Evolutionary conservation across 1,284 basidiomycete genomes (phyloP), one percentile per base, ranked within the genome.

Genomic region (Sphaerobolus stellatus): DNA sequence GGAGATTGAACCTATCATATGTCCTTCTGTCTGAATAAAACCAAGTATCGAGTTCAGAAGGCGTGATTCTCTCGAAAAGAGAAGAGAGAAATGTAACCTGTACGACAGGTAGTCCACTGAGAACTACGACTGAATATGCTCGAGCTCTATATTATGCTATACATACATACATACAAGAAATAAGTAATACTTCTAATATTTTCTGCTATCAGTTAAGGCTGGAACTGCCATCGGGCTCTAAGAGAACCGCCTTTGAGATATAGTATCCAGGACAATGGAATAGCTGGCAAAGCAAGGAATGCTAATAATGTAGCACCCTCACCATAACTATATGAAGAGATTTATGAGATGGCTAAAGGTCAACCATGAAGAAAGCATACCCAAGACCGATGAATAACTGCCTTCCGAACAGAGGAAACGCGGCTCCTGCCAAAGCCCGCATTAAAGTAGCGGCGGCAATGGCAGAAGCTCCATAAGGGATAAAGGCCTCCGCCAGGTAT

Each of bases 261-360:
- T 2, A 48, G 44, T 20, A 53, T 28, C 51, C 45, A 53, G 6
- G 52, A 44, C 5, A 53, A 31, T 4, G 52, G 51, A 48, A 53
- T 48, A 2, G 51, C 51, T 6, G 51, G 51, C 43, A 53, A n/a
- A 20, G 34, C 29, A 9, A 47, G 22, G 16, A 47, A 25, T 5
- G 51, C 41, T 11, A 53, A 43, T 18, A 53, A 20, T 11, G 51
- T 53, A 8, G 43, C 45, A 18, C 43, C 51, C n/a, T 36, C 25
- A 13, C 51, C 51, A 36, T 53, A 53, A 30, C 51, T 53, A 38
- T 7, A n/a, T 45, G 3, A 18, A 20, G 13, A 16, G 27, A 71
- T 22, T 47, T n/a, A 18, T 44, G 1, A 27, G 4, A 43, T 24
- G 18, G 20, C 3, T 25, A 30, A 8, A 44, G 18, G 16, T 29